Base-by-base conservation (phyloP, 495 filamentous ascomycete species). In the Neurospora sp. region DNA sequence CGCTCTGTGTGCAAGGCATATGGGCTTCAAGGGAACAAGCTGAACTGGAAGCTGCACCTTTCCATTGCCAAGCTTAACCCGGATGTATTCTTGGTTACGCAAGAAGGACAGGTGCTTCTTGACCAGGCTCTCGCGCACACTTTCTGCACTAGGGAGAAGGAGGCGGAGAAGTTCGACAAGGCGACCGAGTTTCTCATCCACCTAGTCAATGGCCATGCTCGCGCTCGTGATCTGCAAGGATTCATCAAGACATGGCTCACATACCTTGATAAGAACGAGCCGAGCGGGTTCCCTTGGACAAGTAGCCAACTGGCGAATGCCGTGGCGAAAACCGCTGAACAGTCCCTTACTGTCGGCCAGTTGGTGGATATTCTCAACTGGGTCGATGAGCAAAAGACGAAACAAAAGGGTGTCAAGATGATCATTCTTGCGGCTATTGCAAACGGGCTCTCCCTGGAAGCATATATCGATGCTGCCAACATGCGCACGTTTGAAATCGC, bases 211-310 rank as follows among this genome's bases (percentile, higher is more conserved):
- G 91, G 88, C 3, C 93, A 91, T 78, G 85, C 87, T 39, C 85
- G 85, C 40, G 88, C 89, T 71, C 87, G 93, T 78, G 88, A 93
- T 74, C 78, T 96, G 40, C 75, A 86, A 9, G 86, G 86, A 5
- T 96, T 95, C 77, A 82, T 94, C 76, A 83, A 86, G 39, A 78
- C 87, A 16, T 96, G 93, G 93, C 83, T 88, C 60, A 80, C 84
- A 11, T 88, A 91, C 76, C 85, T 95, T 10, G 73, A 74, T 69
- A 39, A 42, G 23, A 40, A 86, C 83, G 75, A 83, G 82, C 54
- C 83, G 82, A 39, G 84, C 16, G 54, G 54, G 14, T 66, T 66
- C 3, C 27, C 54, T 37, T 93, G 91, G 92, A 87, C 91, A 75
- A 87, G 91, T 74, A 84, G 88, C 73, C 85, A 86, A 70, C 78